phyloP scores from a whole-genome alignment of 805 yeast genomes.

The Candida mattraensis region DNA sequence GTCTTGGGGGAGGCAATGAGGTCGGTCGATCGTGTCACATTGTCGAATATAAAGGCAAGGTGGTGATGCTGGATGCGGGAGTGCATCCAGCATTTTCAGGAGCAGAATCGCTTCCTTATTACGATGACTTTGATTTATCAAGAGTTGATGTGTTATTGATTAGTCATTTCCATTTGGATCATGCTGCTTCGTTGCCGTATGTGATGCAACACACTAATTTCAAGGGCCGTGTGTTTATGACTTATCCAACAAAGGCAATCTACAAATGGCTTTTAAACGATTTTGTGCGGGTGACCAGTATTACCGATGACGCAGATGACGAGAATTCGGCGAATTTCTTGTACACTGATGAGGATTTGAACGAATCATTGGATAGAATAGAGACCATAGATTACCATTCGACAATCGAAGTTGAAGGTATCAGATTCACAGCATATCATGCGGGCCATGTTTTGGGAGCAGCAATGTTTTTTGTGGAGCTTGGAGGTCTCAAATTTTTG shows the following conservation, averaged over 20 bases:
- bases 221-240: conserved; percentile 96
- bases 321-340: conserved; percentile 44
- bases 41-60: conserved; percentile 87
- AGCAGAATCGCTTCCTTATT: conserved; percentile 86
- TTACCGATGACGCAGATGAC: conserved; percentile 47
- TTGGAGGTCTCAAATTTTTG: conserved; percentile 83
- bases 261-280: conserved; percentile 94
- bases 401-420: conserved; percentile 91
- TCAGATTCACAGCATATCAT: conserved; percentile 94
- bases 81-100: conserved; percentile 96
- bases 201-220: conserved; percentile 97
- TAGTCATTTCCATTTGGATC: conserved; percentile 96
- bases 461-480: conserved; percentile 94
- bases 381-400: conserved; percentile 96
- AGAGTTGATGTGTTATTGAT: conserved; percentile 83
- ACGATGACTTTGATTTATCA: conserved; percentile 90
- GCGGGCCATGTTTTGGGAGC: conserved; percentile 99
- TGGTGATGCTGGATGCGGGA: conserved; percentile 97
- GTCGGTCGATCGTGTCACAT: conserved; percentile 97
- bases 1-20: conserved; percentile 97
- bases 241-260: conserved; percentile 98
- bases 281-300: conserved; percentile 84
- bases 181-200: conserved; percentile 96
- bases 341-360: conserved; percentile 88
- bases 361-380: conserved; percentile 81